Base-by-base conservation (phyloP, 2,329 filamentous ascomycete genomes). In the Stemphylium lycopersici region DNA sequence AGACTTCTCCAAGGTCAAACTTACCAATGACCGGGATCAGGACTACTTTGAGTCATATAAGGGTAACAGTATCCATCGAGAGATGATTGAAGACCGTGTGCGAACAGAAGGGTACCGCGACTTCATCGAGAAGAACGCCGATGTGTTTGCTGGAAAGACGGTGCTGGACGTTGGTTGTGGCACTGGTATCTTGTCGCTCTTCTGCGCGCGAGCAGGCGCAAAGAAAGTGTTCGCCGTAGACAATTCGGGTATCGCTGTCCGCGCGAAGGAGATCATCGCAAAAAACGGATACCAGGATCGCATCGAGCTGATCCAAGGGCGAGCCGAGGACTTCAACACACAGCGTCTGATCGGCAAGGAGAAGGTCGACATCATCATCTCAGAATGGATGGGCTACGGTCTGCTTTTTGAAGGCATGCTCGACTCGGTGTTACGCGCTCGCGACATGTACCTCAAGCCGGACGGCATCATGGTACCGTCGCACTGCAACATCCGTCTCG, bases 341-440 rank as follows among this genome's bases (percentile, higher is more conserved):
- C 18, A 92, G 90, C 49, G 68, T 33, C 55, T 68, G 32, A 71
- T 74, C 24, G 70, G 71, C 11, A 68, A 71, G 42, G 60, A 67
- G 24, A 81, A 93, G 69, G 93, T 97, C 40, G 93, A 98, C 77
- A 89, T 98, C 68, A 96, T 98, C 71, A 88, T 98, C 56, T 96
- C 90, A 55, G 93, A 98, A 76, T 98, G 93, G 93, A 98, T 98
- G 93, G 93, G 93, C 26, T 98, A 98, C 73, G 90, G 88, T 61
- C 83, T 97, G 15, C 83, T 97, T 5, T 98, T 96, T 75, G 93
- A 98, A 77, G 91, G 92, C 51, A 98, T 98, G 93, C 86, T 98
- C 24, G 91, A 95, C 61, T 96, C 91, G 43, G 91, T 98, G 18
- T 83, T 98, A 45, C 93, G 87, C 70, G 93, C 93, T 38, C 84